Base-by-base conservation (phyloP, 1,139 yeast species). In the Blastobotrys serpentis region DNA sequence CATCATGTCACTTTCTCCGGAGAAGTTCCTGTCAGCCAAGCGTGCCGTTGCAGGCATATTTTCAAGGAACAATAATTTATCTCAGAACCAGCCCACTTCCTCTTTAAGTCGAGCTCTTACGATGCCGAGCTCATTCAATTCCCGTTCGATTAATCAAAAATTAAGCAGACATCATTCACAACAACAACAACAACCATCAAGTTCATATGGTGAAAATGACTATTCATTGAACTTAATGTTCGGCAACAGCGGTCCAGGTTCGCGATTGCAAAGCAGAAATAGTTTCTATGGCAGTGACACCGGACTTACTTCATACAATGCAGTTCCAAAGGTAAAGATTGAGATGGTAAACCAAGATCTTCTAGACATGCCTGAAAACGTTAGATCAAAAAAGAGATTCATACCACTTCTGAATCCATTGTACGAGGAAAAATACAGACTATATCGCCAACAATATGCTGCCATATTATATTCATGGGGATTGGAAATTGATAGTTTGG, bases 381-480 rank as follows among this genome's bases (percentile, higher is more conserved):
- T 42, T 4, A 44, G 43, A 3, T 26, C 29, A n/a, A 26, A 22
- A 2, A 19, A 19, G 3, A 21, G 23, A 6, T 21, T 32, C 7
- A 29, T 14, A 14, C 14, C 21, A 3, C 21, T 82, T 40, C 66
- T 85, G 42, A 76, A 75, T 45, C 66, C 77, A 3, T 72, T 74
- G 22, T 76, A 77, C 46, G 72, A 71, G 22, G 67, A 63, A 1
- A 75, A 75, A 52, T 73, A 78, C 51, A 68, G 70, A 46, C 58
- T 64, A 11, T 86, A 85, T 63, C 69, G 96, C 38, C 75, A 77
- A 26, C 84, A 82, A 52, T 90, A 90, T 64, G 92, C 97, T 0
- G 79, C 84, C n/a, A 75, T 89, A 64, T 70, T 90, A 19, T 87
- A 78, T 58, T 67, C 77, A 36, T 90, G 98, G 98, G 94, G 92